phyloP scores from a whole-genome alignment of 352 stramenopile species.

The Phytopythium ostracodes region DNA sequence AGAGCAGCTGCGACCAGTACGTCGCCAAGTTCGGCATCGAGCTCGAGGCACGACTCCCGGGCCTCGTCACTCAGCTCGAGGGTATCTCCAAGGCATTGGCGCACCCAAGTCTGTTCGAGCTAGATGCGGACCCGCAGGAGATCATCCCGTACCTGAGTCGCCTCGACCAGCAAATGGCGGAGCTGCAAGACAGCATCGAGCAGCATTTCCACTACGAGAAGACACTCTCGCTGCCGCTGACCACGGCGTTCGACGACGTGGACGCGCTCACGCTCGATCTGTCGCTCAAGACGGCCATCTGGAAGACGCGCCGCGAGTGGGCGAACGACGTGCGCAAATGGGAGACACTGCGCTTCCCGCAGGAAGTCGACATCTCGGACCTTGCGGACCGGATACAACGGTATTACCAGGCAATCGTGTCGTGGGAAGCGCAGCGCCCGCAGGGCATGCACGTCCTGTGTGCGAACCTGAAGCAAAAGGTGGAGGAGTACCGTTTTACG shows the following conservation, averaged over 20 bases:
- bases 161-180: slow-evolving; percentile 17
- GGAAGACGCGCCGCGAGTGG: slow-evolving; percentile 76
- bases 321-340: slow-evolving; percentile 35
- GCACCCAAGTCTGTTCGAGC: slow-evolving; percentile 34
- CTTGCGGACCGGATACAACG: slow-evolving; percentile 66
- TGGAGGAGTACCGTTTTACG: slow-evolving; percentile 81
- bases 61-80: slow-evolving; percentile 28
- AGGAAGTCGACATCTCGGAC: slow-evolving; percentile 55
- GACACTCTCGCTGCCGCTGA: slow-evolving; percentile 49
- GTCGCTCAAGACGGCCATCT: slow-evolving; percentile 75
- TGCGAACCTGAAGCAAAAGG: slow-evolving; percentile 57
- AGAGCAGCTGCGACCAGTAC: slow-evolving; percentile 67
- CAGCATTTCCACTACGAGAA: slow-evolving; percentile 53
- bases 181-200: slow-evolving; percentile 16
- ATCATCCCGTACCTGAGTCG: slow-evolving; percentile 45
- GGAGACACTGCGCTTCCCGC: slow-evolving; percentile 47
- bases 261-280: slow-evolving; percentile 67
- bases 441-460: slow-evolving; percentile 44
- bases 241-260: slow-evolving; percentile 81
- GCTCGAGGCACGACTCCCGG: slow-evolving; percentile 51
- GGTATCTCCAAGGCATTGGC: slow-evolving; percentile 31
- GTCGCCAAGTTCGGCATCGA: slow-evolving; percentile 72
- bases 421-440: slow-evolving; percentile 49
- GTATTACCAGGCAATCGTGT: slow-evolving; percentile 49
- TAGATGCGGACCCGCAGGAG: slow-evolving; percentile 41